A percentile compares a stretch with the other conserved stretches of the same genome.
Conservation (phyloP, 495 filamentous ascomycete genomes). For the Sphaerosporella brunnea region DNA sequence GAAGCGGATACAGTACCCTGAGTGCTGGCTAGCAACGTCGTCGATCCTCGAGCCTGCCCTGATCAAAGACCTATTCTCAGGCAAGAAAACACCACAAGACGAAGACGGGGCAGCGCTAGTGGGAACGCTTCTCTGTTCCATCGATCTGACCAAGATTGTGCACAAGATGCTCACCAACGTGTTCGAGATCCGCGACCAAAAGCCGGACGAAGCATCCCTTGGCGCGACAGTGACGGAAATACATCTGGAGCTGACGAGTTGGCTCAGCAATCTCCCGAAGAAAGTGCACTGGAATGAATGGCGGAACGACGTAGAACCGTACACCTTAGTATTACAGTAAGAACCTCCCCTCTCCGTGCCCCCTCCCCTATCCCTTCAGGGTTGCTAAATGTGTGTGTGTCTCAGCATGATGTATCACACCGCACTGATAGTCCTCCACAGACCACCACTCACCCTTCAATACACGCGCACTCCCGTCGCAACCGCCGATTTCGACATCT, state of each 20-base stretch:
- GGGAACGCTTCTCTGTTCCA: conserved; percentile 21
- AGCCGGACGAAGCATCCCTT: conserved; percentile 18
- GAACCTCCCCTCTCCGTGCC: conserved; percentile 3
- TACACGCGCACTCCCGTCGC: conserved; percentile 16
- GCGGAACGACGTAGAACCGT: conserved; percentile 20
- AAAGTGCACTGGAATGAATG: conserved; percentile 27
- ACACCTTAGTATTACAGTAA: conserved; percentile 27
- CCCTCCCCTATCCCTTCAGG: background rate
- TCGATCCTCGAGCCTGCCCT: background rate
- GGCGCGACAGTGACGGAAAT: conserved; percentile 24
- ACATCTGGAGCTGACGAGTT: conserved; percentile 24
- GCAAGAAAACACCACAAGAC: conserved; percentile 17
- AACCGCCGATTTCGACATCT: conserved; percentile 23
- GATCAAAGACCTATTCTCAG: conserved; percentile 3
- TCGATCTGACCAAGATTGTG: conserved; percentile 26
- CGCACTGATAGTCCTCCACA: conserved; percentile 26
- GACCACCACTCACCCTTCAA: conserved; percentile 20
- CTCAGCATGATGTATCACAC: conserved; percentile 27
- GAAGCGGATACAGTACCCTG: conserved; percentile 20
- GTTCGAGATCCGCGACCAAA: conserved; percentile 25
- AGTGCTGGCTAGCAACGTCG: background rate
- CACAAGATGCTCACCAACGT: conserved; percentile 28
- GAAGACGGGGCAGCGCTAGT: conserved; percentile 25
- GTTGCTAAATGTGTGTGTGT: background rate
- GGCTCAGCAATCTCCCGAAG: conserved; percentile 22